Percentiles rank a stretch among this genome's conserved stretches.
Evolutionary conservation across 2,329 filamentous ascomycete species (phyloP).

Genomic region (Triangularia setosa): DNA sequence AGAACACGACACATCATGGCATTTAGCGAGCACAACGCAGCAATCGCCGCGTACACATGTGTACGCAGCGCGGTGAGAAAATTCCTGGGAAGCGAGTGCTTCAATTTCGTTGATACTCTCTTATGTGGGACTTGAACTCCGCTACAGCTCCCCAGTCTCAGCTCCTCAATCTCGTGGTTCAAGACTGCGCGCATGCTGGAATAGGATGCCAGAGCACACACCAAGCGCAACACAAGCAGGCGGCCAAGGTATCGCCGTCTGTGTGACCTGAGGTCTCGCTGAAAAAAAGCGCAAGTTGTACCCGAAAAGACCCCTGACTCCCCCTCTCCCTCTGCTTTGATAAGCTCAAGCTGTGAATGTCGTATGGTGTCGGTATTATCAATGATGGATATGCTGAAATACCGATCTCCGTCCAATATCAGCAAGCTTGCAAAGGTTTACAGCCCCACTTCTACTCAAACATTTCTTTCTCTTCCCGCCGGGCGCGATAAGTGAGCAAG

Average conservation of each 20-base stretch:
- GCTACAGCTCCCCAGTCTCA: not conserved
- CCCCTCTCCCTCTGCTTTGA: not conserved
- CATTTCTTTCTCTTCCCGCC: not conserved
- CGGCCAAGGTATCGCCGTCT: too few species aligned
- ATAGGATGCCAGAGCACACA: not conserved
- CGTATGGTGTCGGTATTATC: not conserved
- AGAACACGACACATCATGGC: not conserved
- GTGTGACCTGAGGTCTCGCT: too few species aligned
- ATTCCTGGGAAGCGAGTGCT: not conserved
- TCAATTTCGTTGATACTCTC: not conserved
- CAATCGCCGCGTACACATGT: not conserved
- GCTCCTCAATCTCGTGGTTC: too few species aligned
- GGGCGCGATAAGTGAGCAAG: not conserved
- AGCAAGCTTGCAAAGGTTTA: not conserved
- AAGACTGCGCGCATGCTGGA: not conserved
- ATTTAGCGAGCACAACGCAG: not conserved
- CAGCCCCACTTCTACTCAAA: not conserved
- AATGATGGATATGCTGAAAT: not conserved
- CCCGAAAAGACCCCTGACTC: not conserved
- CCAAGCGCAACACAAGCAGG: not conserved
- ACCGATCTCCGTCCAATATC: not conserved
- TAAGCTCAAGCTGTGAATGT: not conserved
- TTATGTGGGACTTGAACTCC: not conserved
- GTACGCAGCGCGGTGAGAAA: not conserved
- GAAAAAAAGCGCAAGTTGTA: not conserved